A percentile compares a stretch with the other conserved stretches of the same genome.
Evolutionary conservation across 2,329 filamentous ascomycete species (phyloP).

Genomic region (Alternaria postmessia): DNA sequence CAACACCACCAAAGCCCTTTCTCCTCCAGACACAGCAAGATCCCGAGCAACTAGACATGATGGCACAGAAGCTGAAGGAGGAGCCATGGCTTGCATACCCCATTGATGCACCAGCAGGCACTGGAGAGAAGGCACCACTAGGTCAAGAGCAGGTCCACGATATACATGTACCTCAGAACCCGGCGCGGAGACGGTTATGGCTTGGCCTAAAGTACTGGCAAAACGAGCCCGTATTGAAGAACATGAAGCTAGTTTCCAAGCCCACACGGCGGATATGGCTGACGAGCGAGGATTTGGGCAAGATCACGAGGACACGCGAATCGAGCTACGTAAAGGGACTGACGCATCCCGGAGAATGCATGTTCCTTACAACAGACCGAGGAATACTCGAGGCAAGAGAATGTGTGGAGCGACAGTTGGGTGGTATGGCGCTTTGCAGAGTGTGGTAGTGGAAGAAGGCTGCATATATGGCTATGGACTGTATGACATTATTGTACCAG

Average conservation of each 20-base stretch:
- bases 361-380: constrained; percentile 79
- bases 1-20: constrained; percentile 57
- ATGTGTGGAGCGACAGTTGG: constrained; percentile 79
- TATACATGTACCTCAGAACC: constrained; percentile 62
- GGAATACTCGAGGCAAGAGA: constrained; percentile 85
- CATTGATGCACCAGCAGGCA: constrained; percentile 5
- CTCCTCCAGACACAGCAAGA: constrained; percentile 41
- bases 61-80: constrained; percentile 44
- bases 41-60: constrained; percentile 37
- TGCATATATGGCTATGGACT: constrained; percentile 6
- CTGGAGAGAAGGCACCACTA: constrained; percentile 19
- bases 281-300: constrained; percentile 67
- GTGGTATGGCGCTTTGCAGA: constrained; percentile 81
- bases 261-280: constrained; percentile 77
- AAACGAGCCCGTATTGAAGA: constrained; percentile 77
- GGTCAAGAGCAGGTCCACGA: constrained; percentile 33
- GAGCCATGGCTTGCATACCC: constrained; percentile 54
- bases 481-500: constrained; percentile 15
- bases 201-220: constrained; percentile 90
- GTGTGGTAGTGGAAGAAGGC: constrained; percentile 52
- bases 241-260: constrained; percentile 73
- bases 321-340: constrained; percentile 74
- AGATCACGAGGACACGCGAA: constrained; percentile 73
- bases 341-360: constrained; percentile 77
- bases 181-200: constrained; percentile 80